phyloP scores from a whole-genome alignment of 352 stramenopile genomes.

The Pythium biforme region DNA sequence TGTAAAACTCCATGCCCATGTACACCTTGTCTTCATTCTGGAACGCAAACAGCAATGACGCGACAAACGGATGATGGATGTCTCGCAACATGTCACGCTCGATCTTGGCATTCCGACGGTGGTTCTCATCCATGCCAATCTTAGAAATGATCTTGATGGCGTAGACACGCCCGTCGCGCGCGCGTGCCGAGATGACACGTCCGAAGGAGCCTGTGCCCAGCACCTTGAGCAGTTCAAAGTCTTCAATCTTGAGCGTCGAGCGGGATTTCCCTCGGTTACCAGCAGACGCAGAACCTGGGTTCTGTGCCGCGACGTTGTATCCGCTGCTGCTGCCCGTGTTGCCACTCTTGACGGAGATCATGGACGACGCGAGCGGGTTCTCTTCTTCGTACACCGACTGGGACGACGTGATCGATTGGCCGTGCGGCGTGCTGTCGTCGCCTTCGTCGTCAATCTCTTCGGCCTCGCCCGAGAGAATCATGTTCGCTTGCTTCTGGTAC shows the following conservation, averaged over 20 bases:
- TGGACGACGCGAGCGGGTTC: conserved; percentile 28
- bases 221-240: conserved; percentile 87
- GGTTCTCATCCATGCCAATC: conserved; percentile 85
- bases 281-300: neutral
- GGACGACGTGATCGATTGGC: conserved; percentile 52
- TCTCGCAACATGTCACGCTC: conserved; percentile 95
- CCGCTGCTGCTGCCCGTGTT: conserved; percentile 19
- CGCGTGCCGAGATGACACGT: conserved; percentile 75
- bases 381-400: conserved; percentile 65
- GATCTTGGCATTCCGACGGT: conserved; percentile 80
- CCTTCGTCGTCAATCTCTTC: conserved; percentile 77
- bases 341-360: conserved; percentile 31
- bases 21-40: conserved; percentile 98
- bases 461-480: conserved; percentile 71
- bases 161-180: conserved; percentile 67
- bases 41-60: conserved; percentile 96
- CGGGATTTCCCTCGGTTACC: conserved; percentile 67
- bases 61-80: conserved; percentile 96
- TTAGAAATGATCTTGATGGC: conserved; percentile 90
- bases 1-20: conserved; percentile 98
- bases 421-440: conserved; percentile 49
- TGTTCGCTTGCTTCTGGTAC: conserved; percentile 46
- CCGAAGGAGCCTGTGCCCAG: conserved; percentile 84
- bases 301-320: conserved; percentile 14
- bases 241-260: conserved; percentile 79